phyloP scores from a whole-genome alignment of 495 filamentous ascomycete genomes.

The Collariella sp. region DNA sequence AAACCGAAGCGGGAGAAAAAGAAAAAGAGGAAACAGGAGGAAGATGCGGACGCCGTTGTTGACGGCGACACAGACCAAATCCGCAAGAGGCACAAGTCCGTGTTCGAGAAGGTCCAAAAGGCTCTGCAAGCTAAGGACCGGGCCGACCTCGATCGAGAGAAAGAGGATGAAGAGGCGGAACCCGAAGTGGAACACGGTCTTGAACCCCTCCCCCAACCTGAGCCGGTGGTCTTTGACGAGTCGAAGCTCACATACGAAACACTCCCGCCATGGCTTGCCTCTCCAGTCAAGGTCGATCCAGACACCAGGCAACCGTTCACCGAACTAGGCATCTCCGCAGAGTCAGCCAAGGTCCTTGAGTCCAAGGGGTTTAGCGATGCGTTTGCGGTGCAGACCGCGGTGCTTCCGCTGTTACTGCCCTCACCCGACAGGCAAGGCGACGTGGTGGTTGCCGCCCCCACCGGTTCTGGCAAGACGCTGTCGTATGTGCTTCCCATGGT shows the following conservation, averaged over 20 bases:
- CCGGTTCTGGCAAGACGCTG: slow-evolving; percentile 89
- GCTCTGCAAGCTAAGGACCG: slow-evolving; percentile 25
- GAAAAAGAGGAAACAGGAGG: slow-evolving; percentile 25
- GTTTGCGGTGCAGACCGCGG: slow-evolving; percentile 74
- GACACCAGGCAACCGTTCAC: slow-evolving; percentile 52
- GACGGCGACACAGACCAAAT: slow-evolving; percentile 18
- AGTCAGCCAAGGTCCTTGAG: slow-evolving; percentile 46
- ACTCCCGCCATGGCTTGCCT: slow-evolving; percentile 65
- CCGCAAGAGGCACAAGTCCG: slow-evolving; percentile 33
- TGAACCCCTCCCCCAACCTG: slow-evolving; percentile 69
- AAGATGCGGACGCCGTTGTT: slow-evolving; percentile 5
- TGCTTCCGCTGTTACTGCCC: slow-evolving; percentile 69
- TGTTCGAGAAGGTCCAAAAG: slow-evolving; percentile 43
- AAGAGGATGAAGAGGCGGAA: slow-evolving; percentile 20
- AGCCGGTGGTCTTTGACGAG: slow-evolving; percentile 45
- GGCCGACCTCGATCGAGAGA: slow-evolving; percentile 21
- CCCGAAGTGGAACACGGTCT: slow-evolving; percentile 53
- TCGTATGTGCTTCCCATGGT: slow-evolving; percentile 84
- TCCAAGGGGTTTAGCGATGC: slow-evolving; percentile 61
- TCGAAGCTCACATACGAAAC: slow-evolving; percentile 46
- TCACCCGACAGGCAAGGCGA: slow-evolving; percentile 53
- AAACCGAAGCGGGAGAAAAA: slow-evolving; percentile 28
- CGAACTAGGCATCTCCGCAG: slow-evolving; percentile 43
- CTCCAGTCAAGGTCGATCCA: slow-evolving; percentile 56
- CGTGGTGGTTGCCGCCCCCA: slow-evolving; percentile 78